Conservation (phyloP, 352 stramenopile genomes). For the Phytopythium sindhum region DNA sequence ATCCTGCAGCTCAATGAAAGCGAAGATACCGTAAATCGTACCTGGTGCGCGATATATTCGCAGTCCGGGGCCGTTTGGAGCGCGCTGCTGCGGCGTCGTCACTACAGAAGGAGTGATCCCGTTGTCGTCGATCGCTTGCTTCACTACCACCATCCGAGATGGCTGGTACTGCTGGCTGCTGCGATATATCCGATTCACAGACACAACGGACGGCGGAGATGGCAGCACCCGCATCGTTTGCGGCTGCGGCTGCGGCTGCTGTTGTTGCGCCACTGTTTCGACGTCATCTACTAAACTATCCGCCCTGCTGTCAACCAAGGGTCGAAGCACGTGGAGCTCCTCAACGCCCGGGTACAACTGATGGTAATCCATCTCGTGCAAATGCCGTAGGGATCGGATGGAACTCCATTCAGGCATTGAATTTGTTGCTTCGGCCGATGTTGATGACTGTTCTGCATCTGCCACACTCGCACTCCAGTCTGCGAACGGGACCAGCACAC, state of each 20-base stretch:
- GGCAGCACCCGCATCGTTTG: background rate
- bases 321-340: background rate
- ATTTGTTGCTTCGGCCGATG: background rate
- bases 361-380: slow-evolving; percentile 23
- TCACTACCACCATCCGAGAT: background rate
- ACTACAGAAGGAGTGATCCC: background rate
- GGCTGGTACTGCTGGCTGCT: background rate
- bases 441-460: background rate
- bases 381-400: slow-evolving; percentile 4
- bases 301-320: background rate
- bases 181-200: background rate
- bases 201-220: background rate
- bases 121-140: background rate
- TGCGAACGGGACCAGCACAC: slow-evolving; percentile 6
- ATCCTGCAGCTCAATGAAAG: background rate
- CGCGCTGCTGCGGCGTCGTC: background rate
- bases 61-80: background rate
- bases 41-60: slow-evolving; percentile 6
- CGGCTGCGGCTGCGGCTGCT: background rate
- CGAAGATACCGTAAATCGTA: background rate
- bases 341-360: background rate
- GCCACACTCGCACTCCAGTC: background rate
- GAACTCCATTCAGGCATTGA: background rate
- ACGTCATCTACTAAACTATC: background rate
- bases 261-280: background rate